Percentiles rank a stretch among this genome's conserved stretches.
Evolutionary conservation across 768 basidiomycete species (phyloP).

Genomic region (Lactarius hatsudake): DNA sequence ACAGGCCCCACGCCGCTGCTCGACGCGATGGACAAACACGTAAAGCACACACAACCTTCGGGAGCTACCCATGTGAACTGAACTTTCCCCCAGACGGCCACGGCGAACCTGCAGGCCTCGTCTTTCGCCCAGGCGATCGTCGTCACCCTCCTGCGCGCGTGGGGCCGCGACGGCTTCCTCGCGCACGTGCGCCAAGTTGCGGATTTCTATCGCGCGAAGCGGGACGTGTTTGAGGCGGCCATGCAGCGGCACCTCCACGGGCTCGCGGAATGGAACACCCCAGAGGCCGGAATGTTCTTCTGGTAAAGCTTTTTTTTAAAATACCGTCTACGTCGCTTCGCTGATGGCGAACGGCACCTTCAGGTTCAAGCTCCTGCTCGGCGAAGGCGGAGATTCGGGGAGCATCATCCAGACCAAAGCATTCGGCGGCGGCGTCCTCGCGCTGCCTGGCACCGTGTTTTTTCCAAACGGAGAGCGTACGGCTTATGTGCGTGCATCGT

Average conservation of each 20-base stretch:
- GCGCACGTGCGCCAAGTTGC: constrained; percentile 66
- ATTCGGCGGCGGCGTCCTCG: constrained; percentile 80
- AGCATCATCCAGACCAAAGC: constrained; percentile 71
- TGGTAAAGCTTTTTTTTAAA: constrained; percentile 54
- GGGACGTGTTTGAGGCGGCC: constrained; percentile 74
- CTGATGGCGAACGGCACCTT: neutral
- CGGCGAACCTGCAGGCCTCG: constrained; percentile 66
- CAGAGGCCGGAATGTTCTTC: constrained; percentile 87
- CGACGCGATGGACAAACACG: constrained; percentile 66
- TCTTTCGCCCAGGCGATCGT: constrained; percentile 66
- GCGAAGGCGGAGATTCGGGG: constrained; percentile 55
- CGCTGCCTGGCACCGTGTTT: constrained; percentile 83
- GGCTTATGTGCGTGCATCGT: constrained; percentile 77
- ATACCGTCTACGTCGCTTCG: neutral
- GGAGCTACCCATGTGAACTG: neutral
- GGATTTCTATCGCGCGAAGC: constrained; percentile 65
- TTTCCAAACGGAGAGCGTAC: constrained; percentile 68
- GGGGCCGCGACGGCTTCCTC: constrained; percentile 77
- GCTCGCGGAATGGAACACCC: constrained; percentile 69
- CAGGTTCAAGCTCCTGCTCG: constrained; percentile 71
- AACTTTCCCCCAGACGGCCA: constrained; percentile 48
- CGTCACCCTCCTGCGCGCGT: too few relatives aligned
- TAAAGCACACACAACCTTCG: constrained; percentile 34
- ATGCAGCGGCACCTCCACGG: constrained; percentile 73
- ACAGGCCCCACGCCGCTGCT: constrained; percentile 70